Percentiles rank a stretch among this genome's conserved stretches.
These are phyloP conservation scores for Barbarea vulgaris DNA, from an alignment of 345 rosid species.

Conservation along the genomic window DNA sequence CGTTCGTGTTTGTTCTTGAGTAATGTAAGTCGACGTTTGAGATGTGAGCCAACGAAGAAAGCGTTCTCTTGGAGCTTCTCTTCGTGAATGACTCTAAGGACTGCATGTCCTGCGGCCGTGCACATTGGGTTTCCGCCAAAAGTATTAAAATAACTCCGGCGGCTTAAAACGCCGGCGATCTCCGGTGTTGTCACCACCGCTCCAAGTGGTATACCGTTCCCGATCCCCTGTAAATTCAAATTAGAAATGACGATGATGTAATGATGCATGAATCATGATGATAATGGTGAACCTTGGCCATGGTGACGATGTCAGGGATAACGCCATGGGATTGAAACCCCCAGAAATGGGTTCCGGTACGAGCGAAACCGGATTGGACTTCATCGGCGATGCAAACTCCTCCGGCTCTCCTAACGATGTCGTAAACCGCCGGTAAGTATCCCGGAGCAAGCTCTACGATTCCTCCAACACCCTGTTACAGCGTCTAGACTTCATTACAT, in stretches of 20 bases:
- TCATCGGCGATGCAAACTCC: constrained; percentile 93
- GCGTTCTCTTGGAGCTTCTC: constrained; percentile 89
- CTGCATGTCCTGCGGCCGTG: constrained; percentile 85
- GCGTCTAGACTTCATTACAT: not conserved
- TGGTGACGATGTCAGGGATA: constrained; percentile 90
- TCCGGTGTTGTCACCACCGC: constrained; percentile 95
- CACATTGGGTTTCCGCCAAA: constrained; percentile 89
- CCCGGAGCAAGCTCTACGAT: constrained; percentile 86
- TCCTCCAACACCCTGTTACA: constrained; percentile 88
- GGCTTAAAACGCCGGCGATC: constrained; percentile 73
- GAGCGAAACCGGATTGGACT: constrained; percentile 81
- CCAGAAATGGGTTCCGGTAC: constrained; percentile 82
- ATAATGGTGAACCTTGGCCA: constrained; percentile 73
- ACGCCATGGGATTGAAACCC: constrained; percentile 86
- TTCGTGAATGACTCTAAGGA: constrained; percentile 70
- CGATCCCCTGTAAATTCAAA: constrained; percentile 61
- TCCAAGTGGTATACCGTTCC: constrained; percentile 91
- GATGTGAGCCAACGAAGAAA: constrained; percentile 67
- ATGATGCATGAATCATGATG: not conserved
- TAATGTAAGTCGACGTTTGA: constrained; percentile 60
- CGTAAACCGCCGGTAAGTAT: constrained; percentile 74
- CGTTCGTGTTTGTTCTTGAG: constrained; percentile 70
- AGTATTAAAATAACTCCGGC: constrained; percentile 79
- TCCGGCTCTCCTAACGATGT: constrained; percentile 67
- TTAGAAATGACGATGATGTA: not conserved